phyloP scores from a whole-genome alignment of 1,284 basidiomycete genomes.

The Grifola frondosa region DNA sequence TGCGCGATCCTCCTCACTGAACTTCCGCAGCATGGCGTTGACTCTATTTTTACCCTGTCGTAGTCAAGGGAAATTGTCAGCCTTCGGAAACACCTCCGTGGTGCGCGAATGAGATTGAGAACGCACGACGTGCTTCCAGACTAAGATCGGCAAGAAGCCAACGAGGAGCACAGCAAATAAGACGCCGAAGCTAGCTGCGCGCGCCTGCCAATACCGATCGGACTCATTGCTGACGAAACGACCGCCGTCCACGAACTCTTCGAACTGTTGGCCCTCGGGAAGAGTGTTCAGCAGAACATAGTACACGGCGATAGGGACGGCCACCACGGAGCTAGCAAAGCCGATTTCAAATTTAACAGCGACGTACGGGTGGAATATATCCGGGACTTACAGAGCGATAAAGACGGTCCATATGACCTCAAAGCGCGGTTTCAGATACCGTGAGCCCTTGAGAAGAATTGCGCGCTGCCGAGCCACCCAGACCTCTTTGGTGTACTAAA shows the following conservation, averaged over 20 bases:
- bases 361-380: not conserved
- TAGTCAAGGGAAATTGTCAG: not conserved
- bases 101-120: no score
- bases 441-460: constrained; percentile 39
- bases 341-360: not conserved
- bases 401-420: constrained; percentile 45
- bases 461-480: constrained; percentile 46
- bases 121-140: constrained; percentile 51
- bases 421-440: constrained; percentile 45
- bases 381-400: constrained; percentile 39
- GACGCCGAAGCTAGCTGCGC: constrained; percentile 38
- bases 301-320: constrained; percentile 43
- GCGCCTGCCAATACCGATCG: constrained; percentile 35
- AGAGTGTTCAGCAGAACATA: constrained; percentile 35
- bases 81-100: no score
- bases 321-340: constrained; percentile 36
- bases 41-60: constrained; percentile 45
- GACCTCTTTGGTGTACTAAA: constrained; percentile 43
- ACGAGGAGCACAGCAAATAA: constrained; percentile 41
- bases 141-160: constrained; percentile 42
- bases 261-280: constrained; percentile 15
- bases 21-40: constrained; percentile 39
- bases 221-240: constrained; percentile 18
- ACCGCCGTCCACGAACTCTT: constrained; percentile 12
- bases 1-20: constrained; percentile 43